These are phyloP conservation scores for Blastocystis sp. DNA, from an alignment of 352 stramenopile genomes.

Conservation along the genomic window DNA sequence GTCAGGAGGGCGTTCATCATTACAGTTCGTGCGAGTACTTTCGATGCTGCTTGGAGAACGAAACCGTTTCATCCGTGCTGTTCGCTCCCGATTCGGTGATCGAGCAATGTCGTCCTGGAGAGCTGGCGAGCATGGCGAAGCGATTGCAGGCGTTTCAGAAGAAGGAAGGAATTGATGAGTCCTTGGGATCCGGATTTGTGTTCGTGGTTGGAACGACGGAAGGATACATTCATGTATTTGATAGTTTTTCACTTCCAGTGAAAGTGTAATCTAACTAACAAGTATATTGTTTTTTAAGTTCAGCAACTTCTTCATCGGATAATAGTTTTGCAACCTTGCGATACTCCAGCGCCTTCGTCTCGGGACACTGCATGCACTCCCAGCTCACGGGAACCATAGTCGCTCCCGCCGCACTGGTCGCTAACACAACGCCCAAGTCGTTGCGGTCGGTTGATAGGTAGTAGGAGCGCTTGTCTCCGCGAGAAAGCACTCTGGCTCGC, in stretches of 20 bases:
- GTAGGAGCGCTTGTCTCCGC: constrained; percentile 44
- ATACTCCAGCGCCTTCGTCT: constrained; percentile 36
- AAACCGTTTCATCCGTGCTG: background rate
- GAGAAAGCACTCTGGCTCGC: constrained; percentile 19
- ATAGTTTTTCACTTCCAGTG: constrained; percentile 29
- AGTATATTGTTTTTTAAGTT: constrained; percentile 54
- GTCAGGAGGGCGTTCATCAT: background rate
- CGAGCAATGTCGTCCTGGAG: constrained; percentile 9
- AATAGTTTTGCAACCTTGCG: constrained; percentile 53
- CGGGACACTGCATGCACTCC: constrained; percentile 49
- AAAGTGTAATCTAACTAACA: constrained; percentile 21
- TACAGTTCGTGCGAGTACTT: constrained; percentile 47
- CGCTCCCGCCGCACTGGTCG: constrained; percentile 23
- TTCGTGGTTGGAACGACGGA: constrained; percentile 48
- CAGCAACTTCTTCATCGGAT: constrained; percentile 19
- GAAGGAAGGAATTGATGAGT: constrained; percentile 7
- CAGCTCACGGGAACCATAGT: constrained; percentile 54
- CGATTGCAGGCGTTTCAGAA: background rate
- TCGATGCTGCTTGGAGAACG: constrained; percentile 39
- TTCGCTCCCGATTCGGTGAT: constrained; percentile 22
- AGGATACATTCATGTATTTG: constrained; percentile 51
- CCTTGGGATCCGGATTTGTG: constrained; percentile 18
- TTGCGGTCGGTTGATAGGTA: constrained; percentile 49
- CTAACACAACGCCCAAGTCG: constrained; percentile 47
- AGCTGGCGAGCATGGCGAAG: background rate